A percentile compares a stretch with the other conserved stretches of the same genome.
Conservation (phyloP, 148 eudicot genomes). For the Dysphania ambrosioides region DNA sequence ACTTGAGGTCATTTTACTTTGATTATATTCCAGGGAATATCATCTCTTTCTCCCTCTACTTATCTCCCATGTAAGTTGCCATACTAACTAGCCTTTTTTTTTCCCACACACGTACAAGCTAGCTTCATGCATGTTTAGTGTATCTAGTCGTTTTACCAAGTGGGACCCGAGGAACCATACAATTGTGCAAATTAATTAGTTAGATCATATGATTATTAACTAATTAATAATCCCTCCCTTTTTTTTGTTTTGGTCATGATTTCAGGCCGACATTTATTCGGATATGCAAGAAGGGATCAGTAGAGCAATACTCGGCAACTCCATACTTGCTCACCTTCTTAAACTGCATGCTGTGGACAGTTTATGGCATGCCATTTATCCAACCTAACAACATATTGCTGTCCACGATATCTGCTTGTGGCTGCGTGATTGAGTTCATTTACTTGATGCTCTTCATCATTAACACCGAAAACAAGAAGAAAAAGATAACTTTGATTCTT, state of each 20-base stretch:
- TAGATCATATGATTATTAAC: too few species aligned
- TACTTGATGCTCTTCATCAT: conserved; percentile 52
- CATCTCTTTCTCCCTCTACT: conserved; percentile 30
- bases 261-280: conserved; percentile 61
- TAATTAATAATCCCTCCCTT: not conserved
- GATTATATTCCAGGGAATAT: conserved; percentile 33
- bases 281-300: conserved; percentile 77
- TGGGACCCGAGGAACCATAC: not conserved
- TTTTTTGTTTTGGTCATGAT: not conserved
- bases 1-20: conserved; percentile 29
- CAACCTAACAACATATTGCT: conserved; percentile 62
- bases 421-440: conserved; percentile 52
- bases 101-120: not conserved
- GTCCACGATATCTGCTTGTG: conserved; percentile 59
- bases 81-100: not conserved
- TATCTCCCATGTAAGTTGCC: conserved; percentile 32
- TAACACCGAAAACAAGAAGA: conserved; percentile 38
- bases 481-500: conserved; percentile 35
- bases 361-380: conserved; percentile 80
- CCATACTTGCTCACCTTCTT: conserved; percentile 66
- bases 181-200: not conserved
- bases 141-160: not conserved
- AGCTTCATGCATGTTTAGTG: conserved; percentile 1
- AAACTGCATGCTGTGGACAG: conserved; percentile 70
- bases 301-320: conserved; percentile 68